Base-by-base conservation (phyloP, 352 stramenopile species). In the Phytopythium delawarense region DNA sequence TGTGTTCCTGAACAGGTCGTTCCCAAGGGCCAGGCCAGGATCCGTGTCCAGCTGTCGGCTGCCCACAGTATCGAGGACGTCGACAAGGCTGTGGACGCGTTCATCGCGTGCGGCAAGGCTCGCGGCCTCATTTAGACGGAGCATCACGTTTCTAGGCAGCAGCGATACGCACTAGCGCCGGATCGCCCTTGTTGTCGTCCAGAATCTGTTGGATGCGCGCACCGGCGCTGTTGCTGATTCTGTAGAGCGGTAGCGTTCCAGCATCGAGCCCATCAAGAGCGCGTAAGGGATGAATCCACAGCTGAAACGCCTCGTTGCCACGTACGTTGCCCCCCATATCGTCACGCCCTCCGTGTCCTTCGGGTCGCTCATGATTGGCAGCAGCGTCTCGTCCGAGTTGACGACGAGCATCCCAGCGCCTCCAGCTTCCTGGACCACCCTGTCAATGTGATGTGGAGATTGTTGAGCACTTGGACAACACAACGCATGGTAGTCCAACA, bases 31-130 rank as follows among this genome's bases (percentile, higher is more conserved):
- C 78, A 97, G 59, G 93, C 93, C 25, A 87, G 93, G 48, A 98
- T 98, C 59, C 84, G 93, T 28, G 91, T 96, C 13, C 92, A 98
- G 72, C 76, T 98, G 34, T 96, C 82, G 59, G 93, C 92, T 20
- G 91, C 92, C 44, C 92, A 98, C 73, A 96, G 84, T 54, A 73
- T 91, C n/a, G 90, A 97, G 53, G 86, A 98, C 37, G 79, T 98
- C 42, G 85, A 98, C 74, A 86, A 92, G 65, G 86, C 82, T 18
- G 88, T 98, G 23, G 88, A 97, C 50, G 92, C 92, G 49, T 98
- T 98, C 74, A 96, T 97, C 66, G 70, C 95, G 63, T 92, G 92
- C 32, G 89, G 84, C 63, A 96, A 95, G 69, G 85, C 75, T 7
- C 82, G 78, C 59, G 83, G 85, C 32, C 45, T 96, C 70, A 89